A percentile compares a stretch with the other conserved stretches of the same genome.
Evolutionary conservation across 1,139 yeast genomes (phyloP).

Genomic region (Kurtzmaniella quercitrusa): DNA sequence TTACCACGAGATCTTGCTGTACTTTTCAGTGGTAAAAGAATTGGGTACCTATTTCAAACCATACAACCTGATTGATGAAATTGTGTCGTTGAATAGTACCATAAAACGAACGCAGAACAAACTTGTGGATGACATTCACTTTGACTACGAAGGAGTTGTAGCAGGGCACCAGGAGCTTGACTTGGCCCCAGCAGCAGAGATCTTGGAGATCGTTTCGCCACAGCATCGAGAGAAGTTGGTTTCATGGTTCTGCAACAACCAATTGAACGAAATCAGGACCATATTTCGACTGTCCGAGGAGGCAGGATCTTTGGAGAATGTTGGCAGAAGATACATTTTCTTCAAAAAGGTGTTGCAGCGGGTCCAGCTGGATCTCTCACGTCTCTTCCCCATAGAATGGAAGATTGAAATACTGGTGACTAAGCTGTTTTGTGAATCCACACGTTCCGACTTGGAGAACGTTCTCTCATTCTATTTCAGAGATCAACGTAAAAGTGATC

Average conservation of each 20-base stretch:
- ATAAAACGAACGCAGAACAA: slow-evolving; percentile 62
- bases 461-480: slow-evolving; percentile 25
- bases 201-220: slow-evolving; percentile 63
- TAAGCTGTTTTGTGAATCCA: slow-evolving; percentile 60
- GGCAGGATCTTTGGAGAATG: slow-evolving; percentile 89
- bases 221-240: slow-evolving; percentile 59
- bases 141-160: slow-evolving; percentile 56
- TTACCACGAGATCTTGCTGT: slow-evolving; percentile 63
- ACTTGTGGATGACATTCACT: slow-evolving; percentile 67
- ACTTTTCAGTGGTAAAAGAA: slow-evolving; percentile 75
- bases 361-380: slow-evolving; percentile 48
- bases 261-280: slow-evolving; percentile 66
- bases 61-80: slow-evolving; percentile 79
- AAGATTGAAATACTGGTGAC: slow-evolving; percentile 59
- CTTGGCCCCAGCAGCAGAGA: slow-evolving; percentile 61
- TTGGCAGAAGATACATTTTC: slow-evolving; percentile 75
- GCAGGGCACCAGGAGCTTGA: slow-evolving; percentile 17
- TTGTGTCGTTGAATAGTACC: slow-evolving; percentile 62
- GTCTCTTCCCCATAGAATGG: slow-evolving; percentile 71
- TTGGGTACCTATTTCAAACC: slow-evolving; percentile 73
- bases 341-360: slow-evolving; percentile 66
- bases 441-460: slow-evolving; percentile 59
- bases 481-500: slow-evolving; percentile 20
- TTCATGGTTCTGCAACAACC: slow-evolving; percentile 70
- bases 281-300: slow-evolving; percentile 80